These are phyloP conservation scores for Alternaria atra DNA, from an alignment of 2,329 filamentous ascomycete species.

Conservation along the genomic window DNA sequence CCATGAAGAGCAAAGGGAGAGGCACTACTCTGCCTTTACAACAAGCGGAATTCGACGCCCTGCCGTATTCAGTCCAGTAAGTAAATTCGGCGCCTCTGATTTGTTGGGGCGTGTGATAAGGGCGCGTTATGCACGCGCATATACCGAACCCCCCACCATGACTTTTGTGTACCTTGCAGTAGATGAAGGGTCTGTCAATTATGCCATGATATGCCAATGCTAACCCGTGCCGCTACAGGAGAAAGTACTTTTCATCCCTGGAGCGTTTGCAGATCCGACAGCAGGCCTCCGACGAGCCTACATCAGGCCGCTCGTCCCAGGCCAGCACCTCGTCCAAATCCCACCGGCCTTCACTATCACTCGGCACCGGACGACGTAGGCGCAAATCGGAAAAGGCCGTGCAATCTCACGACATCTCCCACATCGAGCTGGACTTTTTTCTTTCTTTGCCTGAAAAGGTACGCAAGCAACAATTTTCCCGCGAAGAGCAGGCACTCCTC, in stretches of 20 bases:
- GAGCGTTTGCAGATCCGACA: constrained; percentile 74
- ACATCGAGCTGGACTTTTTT: constrained; percentile 73
- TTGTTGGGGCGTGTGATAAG: constrained; percentile 29
- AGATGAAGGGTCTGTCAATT: constrained; percentile 9
- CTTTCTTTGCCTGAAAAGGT: constrained; percentile 76
- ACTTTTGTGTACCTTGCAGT: constrained; percentile 42
- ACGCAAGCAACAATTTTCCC: constrained; percentile 73
- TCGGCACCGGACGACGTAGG: constrained; percentile 36
- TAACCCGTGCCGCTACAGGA: constrained; percentile 48
- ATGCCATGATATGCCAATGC: constrained; percentile 34
- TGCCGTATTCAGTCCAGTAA: constrained; percentile 57
- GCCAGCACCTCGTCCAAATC: constrained; percentile 30
- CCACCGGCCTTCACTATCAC: constrained; percentile 30
- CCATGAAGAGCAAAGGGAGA: constrained; percentile 43
- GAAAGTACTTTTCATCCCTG: constrained; percentile 77
- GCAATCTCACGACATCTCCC: constrained; percentile 52
- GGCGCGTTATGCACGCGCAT: constrained; percentile 38
- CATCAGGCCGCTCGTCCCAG: constrained; percentile 36
- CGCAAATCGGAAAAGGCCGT: constrained; percentile 46
- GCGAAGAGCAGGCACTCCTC: constrained; percentile 73
- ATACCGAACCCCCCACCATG: constrained; percentile 30
- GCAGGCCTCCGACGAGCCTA: constrained; percentile 43
- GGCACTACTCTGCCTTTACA: constrained; percentile 35
- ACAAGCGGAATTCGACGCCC: constrained; percentile 53
- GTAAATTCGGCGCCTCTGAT: constrained; percentile 32